Evolutionary conservation across 768 basidiomycete genomes (phyloP), one percentile per base, ranked within the genome.

Genomic region (Termitomyces sp.): DNA sequence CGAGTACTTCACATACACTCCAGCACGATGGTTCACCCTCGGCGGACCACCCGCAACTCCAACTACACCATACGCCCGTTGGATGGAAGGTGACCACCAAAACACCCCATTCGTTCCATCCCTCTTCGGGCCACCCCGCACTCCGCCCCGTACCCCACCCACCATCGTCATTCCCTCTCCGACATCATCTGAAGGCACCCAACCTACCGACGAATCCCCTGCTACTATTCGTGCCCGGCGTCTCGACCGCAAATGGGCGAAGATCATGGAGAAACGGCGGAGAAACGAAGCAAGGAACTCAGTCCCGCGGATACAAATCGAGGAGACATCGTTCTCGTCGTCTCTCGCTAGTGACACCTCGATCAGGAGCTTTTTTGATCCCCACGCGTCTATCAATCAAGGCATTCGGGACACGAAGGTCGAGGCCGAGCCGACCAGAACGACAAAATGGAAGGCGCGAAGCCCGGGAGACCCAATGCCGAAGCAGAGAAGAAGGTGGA

Each of bases 131-230:
- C 42, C 24, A 5, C 49, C 56, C 12, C 26, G 50, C 10, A 51
- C 56, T 3, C 54, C 56, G 18, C 31, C 22, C 6, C 44, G 5
- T 5, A 29, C 31, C 0, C 50, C 42, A 10, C 51, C 42, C 13
- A 33, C 33, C 12, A 52, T 57, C 8, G n/a, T 37, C 33, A 33
- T 57, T 9, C 56, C 56, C 18, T 57, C 56, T 18, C 56, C 56
- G 4, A 57, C 56, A 18, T 57, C 56, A 5, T 57, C 56, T 15
- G 56, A 52, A 24, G 56, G 56, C 22, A 37, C 41, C 2, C 51
- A 39, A 3, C 16, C 34, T 2, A n/a, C 39, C 13, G 50, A 47
- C 15, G 56, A 57, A 46, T 37, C 49, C 1, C 51, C 51, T 9
- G 44, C 42, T n/a, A 26, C 34, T 2, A 52, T 57, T 26, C 39